Base-by-base conservation (phyloP, 768 basidiomycete genomes). In the Pisolithus microcarpus region DNA sequence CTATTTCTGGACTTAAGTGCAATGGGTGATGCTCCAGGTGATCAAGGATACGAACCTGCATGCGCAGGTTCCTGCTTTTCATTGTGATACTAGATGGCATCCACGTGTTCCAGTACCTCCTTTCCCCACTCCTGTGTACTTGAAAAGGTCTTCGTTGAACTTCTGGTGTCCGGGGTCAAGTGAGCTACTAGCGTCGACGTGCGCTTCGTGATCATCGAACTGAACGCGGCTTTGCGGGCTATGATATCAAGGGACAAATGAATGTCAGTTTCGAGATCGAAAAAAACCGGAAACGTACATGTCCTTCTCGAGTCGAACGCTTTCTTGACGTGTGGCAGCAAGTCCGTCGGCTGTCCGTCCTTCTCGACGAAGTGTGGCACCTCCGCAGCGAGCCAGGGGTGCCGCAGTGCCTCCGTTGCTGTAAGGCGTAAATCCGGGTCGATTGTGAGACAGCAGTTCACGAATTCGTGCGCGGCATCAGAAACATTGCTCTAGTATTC, bases 401-500 rank as follows among this genome's bases (percentile, higher is more conserved):
- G 93, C 48, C 81, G 57, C 15, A 99, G 73, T 44, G 82, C 76
- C 60, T 90, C 66, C 3, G 68, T 73, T 11, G 91, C 90, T 1
- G 90, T 94, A 19, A 91, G 86, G n/a, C 95, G 80, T 46, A 75
- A 69, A 0, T 64, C 63, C 5, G 90, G 91, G 67, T 99, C 90
- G 52, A 88, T 74, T 0, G 91, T 95, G 57, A 98, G 74, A 64
- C 95, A 97, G 39, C 73, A 67, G 8, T 67, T 62, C 48, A 99
- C 87, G 65, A 99, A 99, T 57, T 83, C 78, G 52, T 84, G 84
- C 1, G 92, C 95, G 4, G 86, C 79, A 49, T 80, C 74, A 1
- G 86, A 85, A 16, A 93, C 90, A 60, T 85, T 86, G 38, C 65
- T 75, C 91, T 91, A 93, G 66, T 92, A 92, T 61, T 90, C 90